Base-by-base conservation (phyloP, 768 basidiomycete genomes). In the Neoboletus brunneissimus region DNA sequence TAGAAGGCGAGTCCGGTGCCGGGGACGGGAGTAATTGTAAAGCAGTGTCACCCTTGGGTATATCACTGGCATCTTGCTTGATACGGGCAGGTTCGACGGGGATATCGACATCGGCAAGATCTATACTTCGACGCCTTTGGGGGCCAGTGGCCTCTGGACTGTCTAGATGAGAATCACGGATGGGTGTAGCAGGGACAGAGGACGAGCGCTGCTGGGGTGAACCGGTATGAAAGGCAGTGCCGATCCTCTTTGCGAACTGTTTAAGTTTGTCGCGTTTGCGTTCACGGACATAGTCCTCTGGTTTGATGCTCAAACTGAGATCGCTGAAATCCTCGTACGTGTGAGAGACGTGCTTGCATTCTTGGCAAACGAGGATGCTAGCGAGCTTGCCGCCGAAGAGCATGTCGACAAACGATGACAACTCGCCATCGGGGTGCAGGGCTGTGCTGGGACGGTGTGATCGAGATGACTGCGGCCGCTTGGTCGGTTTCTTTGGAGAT, bases 261-360 rank as follows among this genome's bases (percentile, higher is more conserved):
- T 84, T 87, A 57, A 96, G 73, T 46, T 81, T 81, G 70, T 94
- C 89, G 37, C 91, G 84, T 72, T 87, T 96, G 51, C 88, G 79
- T 54, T 83, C 81, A 53, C 81, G 82, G 32, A 76, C 76, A 56
- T 89, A 89, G 61, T 92, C 88, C 58, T 94, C 90, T 1, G 87
- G 81, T 68, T 88, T 91, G 70, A 95, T 88, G 71, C 88, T 89
- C 34, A 98, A 76, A 50, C 91, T 93, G 63, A 98, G 87, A 71
- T 97, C 95, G 69, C 89, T 88, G 71, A 97, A 98, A 67, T 94
- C 92, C 71, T 98, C 95, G 27, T 61, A 61, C 22, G 66, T 70
- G 61, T 93, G 86, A 3, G 94, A 96, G 48, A 97, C 84, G 64
- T 91, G 85, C 71, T 96, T 95, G 83, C 95, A 98, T 56, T 84